Percentiles rank a stretch among this genome's conserved stretches.
Evolutionary conservation across 352 stramenopile species (phyloP).

Genomic region (Globisporangium spiculum): DNA sequence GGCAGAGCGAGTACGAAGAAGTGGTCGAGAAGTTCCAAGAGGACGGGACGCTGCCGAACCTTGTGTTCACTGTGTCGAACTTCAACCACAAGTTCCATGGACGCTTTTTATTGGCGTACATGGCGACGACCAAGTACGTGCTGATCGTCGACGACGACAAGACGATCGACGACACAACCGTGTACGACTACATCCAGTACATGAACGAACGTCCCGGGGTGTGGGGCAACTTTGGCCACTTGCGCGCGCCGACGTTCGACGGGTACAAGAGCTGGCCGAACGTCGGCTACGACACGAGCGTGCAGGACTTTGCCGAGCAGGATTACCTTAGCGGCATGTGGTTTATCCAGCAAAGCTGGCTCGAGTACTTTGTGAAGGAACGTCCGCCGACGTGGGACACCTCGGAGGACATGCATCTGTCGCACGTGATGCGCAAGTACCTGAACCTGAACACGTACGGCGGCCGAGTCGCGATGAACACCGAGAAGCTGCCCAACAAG

Average conservation of each 20-base stretch:
- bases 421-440: conserved; percentile 62
- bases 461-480: conserved; percentile 33
- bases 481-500: conserved; percentile 32
- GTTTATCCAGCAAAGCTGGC: conserved; percentile 59
- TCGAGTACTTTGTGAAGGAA: conserved; percentile 66
- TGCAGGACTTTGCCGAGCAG: conserved; percentile 38
- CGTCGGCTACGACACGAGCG: conserved; percentile 25
- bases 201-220: conserved; percentile 37
- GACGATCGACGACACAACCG: conserved; percentile 40
- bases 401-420: conserved; percentile 61
- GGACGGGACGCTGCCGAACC: conserved; percentile 15
- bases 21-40: conserved; percentile 32
- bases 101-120: conserved; percentile 50
- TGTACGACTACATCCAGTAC: conserved; percentile 40
- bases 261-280: conserved; percentile 55
- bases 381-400: conserved; percentile 47
- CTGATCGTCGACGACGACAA: conserved; percentile 50
- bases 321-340: conserved; percentile 69
- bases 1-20: conserved; percentile 36
- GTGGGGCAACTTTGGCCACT: conserved; percentile 54
- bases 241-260: conserved; percentile 35
- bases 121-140: conserved; percentile 54
- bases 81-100: conserved; percentile 59
- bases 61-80: conserved; percentile 45
- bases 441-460: conserved; percentile 65